A percentile compares a stretch with the other conserved stretches of the same genome.
phyloP scores from a whole-genome alignment of 2,329 filamentous ascomycete species.

The Verticillium nubilum region DNA sequence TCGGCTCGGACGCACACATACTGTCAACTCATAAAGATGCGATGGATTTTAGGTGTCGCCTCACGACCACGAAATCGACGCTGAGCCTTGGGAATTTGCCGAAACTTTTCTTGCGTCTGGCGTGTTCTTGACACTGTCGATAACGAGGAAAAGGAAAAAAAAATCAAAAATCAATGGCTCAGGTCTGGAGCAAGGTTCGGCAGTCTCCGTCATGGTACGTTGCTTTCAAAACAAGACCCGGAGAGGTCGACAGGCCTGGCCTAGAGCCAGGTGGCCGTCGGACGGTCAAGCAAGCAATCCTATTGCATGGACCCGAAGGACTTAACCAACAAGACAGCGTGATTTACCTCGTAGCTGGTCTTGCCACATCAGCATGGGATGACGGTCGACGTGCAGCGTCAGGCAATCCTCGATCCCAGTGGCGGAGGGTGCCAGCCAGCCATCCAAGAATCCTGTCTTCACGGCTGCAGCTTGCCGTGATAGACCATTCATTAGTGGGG shows the following conservation, averaged over 20 bases:
- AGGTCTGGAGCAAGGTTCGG: too few species aligned
- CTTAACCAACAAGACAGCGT: background rate
- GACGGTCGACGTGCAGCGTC: conserved; percentile 17
- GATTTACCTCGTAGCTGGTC: conserved; percentile 7
- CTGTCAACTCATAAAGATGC: too few species aligned
- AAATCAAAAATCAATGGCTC: too few species aligned
- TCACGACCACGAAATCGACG: too few species aligned
- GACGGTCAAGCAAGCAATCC: conserved; percentile 6
- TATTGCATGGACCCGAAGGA: conserved; percentile 4
- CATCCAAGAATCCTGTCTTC: conserved; percentile 25
- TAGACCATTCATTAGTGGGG: conserved; percentile 26
- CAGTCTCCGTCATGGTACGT: background rate
- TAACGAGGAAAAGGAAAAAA: too few species aligned
- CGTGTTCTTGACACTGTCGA: too few species aligned
- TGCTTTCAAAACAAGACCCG: background rate
- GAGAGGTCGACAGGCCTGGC: background rate
- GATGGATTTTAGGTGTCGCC: too few species aligned
- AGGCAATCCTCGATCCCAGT: conserved; percentile 21
- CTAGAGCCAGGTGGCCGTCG: conserved; percentile 4
- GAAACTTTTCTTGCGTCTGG: too few species aligned
- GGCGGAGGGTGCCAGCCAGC: conserved; percentile 24
- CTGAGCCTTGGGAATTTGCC: too few species aligned
- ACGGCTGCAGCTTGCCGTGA: conserved; percentile 33
- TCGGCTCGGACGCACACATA: too few species aligned
- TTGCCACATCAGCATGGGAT: conserved; percentile 11